Conservation (phyloP, 306 rosid species). For the Biancaea sappan region DNA sequence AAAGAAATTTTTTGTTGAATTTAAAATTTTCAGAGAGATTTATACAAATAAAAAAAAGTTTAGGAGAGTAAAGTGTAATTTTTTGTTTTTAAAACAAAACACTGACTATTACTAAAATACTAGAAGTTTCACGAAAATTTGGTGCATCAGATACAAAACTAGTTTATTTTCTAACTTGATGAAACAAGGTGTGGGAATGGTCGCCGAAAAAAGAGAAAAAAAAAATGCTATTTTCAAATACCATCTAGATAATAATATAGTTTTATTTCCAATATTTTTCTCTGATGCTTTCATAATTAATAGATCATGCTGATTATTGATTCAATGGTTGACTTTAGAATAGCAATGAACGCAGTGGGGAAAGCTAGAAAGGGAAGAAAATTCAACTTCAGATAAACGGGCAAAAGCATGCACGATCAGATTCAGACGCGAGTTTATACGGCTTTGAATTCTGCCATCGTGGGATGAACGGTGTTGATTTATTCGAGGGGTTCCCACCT, state of each 20-base stretch:
- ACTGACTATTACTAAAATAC: too few relatives aligned
- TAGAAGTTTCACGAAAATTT: too few relatives aligned
- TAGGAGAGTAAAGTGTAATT: too few relatives aligned
- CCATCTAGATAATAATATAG: background rate
- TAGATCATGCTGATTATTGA: constrained; percentile 9
- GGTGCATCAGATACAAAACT: too few relatives aligned
- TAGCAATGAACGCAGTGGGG: background rate
- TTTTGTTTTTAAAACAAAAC: too few relatives aligned
- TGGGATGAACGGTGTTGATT: constrained; percentile 23
- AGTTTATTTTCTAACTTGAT: too few relatives aligned
- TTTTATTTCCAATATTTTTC: background rate
- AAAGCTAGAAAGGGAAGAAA: background rate
- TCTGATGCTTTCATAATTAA: background rate
- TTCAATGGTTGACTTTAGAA: background rate
- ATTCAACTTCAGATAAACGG: background rate
- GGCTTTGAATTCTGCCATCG: background rate
- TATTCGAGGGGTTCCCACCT: constrained; percentile 23
- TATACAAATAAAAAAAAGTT: too few relatives aligned
- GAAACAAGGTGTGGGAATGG: too few relatives aligned
- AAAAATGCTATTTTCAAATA: too few relatives aligned
- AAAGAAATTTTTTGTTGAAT: too few relatives aligned
- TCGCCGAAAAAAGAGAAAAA: too few relatives aligned
- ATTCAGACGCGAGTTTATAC: background rate
- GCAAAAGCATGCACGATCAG: background rate
- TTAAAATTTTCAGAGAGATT: too few relatives aligned